phyloP scores from a whole-genome alignment of 2,329 filamentous ascomycete genomes.

The Sodiomyces alkalinus region DNA sequence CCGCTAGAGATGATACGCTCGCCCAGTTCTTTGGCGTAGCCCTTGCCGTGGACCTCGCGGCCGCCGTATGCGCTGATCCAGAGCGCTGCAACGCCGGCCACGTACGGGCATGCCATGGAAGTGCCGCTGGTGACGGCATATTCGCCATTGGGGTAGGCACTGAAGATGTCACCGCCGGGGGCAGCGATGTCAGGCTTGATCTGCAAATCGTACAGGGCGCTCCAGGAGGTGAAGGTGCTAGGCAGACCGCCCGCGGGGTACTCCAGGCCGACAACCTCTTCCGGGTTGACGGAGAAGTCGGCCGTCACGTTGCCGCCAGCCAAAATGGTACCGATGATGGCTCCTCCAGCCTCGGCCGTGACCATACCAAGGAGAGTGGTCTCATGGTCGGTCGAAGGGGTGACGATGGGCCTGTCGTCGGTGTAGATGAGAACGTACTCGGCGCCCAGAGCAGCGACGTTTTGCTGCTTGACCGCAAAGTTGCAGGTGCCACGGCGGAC shows the following conservation, averaged over 20 bases:
- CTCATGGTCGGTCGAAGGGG: constrained; percentile 5
- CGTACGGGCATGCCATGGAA: constrained; percentile 31
- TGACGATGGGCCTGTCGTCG: constrained; percentile 9
- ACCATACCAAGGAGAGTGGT: constrained; percentile 10
- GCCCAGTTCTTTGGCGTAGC: constrained; percentile 13
- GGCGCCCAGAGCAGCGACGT: constrained; percentile 13
- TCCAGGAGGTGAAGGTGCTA: constrained; percentile 25
- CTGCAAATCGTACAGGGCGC: constrained; percentile 24
- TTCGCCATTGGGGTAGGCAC: constrained; percentile 23
- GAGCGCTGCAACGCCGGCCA: constrained; percentile 25
- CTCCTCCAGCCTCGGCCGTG: constrained; percentile 10
- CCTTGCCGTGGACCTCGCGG: constrained; percentile 14
- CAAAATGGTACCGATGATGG: constrained; percentile 12
- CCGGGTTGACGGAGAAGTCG: constrained; percentile 14
- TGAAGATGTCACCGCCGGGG: constrained; percentile 24
- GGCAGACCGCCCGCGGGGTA: constrained; percentile 17
- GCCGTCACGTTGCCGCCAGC: constrained; percentile 13
- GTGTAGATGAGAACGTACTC: constrained; percentile 17
- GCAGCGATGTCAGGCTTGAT: constrained; percentile 27
- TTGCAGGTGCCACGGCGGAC: constrained; percentile 19
- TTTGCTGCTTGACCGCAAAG: constrained; percentile 12
- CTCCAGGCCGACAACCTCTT: constrained; percentile 10
- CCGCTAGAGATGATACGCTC: constrained; percentile 19
- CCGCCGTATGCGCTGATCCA: constrained; percentile 18
- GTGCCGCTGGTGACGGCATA: constrained; percentile 28